Percentiles rank a stretch among this genome's conserved stretches.
Evolutionary conservation across 495 filamentous ascomycete genomes (phyloP).

Genomic region (Aspergillus saccharolyticus): DNA sequence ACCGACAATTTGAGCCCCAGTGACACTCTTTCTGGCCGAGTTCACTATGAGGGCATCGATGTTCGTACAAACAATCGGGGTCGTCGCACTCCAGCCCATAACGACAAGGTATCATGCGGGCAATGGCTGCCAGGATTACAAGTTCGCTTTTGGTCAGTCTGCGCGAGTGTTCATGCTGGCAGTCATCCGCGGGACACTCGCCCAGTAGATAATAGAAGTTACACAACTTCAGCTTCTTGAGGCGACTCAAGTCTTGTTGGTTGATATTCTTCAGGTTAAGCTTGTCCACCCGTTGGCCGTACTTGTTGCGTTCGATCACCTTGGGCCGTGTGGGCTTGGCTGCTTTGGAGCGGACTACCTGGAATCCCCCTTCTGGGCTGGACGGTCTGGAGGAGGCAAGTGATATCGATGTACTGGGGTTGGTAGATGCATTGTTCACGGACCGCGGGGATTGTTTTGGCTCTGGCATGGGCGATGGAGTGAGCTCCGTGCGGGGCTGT

Average conservation of each 20-base stretch:
- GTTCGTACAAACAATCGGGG: slow-evolving; percentile 79
- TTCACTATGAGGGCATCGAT: slow-evolving; percentile 51
- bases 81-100: slow-evolving; percentile 70
- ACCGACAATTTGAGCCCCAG: slow-evolving; percentile 49
- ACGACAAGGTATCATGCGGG: slow-evolving; percentile 73
- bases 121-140: slow-evolving; percentile 61
- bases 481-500: slow-evolving; percentile 32
- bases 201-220: slow-evolving; percentile 78
- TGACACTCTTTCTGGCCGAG: slow-evolving; percentile 47
- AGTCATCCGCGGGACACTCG: slow-evolving; percentile 66
- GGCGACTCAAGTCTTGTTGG: slow-evolving; percentile 52
- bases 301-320: slow-evolving; percentile 60
- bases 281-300: slow-evolving; percentile 68
- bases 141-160: slow-evolving; percentile 63
- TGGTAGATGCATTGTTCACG: slow-evolving; percentile 38
- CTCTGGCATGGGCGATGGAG: slow-evolving; percentile 41
- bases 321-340: slow-evolving; percentile 48
- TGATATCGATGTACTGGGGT: slow-evolving; percentile 31
- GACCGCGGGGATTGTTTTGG: slow-evolving; percentile 34
- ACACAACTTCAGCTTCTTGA: slow-evolving; percentile 74
- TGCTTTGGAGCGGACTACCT: slow-evolving; percentile 47
- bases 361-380: slow-evolving; percentile 29
- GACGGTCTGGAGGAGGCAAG: slow-evolving; percentile 29
- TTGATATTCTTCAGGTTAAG: slow-evolving; percentile 49
- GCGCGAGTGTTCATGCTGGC: slow-evolving; percentile 71